Percentiles rank a stretch among this genome's conserved stretches.
Conservation (phyloP, 441 rosid species). For the Arabidopsis hybrid region DNA sequence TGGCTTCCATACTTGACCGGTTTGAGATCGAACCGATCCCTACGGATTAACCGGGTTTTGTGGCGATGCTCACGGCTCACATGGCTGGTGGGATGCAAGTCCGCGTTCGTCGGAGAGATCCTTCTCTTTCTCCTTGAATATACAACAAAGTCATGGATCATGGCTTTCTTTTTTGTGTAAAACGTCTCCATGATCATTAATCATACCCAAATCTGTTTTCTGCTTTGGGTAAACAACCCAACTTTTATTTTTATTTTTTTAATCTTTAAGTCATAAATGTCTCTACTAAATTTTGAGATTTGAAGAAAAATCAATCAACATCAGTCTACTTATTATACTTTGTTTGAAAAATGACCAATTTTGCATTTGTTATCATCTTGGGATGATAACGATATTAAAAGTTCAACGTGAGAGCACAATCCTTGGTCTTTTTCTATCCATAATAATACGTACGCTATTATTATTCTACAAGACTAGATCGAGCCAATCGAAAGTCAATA, state of each 20-base stretch:
- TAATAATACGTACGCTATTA: neutral
- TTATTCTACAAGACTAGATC: conserved; percentile 2
- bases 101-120: conserved; percentile 55
- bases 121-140: neutral
- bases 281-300: neutral
- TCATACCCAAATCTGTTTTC: neutral
- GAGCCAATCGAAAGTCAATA: conserved; percentile 3
- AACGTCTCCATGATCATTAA: conserved; percentile 3
- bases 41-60: conserved; percentile 53
- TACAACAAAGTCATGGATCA: conserved; percentile 5
- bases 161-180: conserved; percentile 3
- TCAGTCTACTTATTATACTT: neutral
- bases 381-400: neutral
- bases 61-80: conserved; percentile 86
- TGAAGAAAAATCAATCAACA: neutral
- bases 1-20: conserved; percentile 60
- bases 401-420: neutral
- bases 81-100: conserved; percentile 85
- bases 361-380: neutral
- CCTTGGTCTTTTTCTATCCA: neutral
- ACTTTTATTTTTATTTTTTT: neutral
- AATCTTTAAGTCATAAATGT: neutral
- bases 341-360: neutral
- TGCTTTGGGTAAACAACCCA: conserved; percentile 7
- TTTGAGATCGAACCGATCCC: conserved; percentile 57